Evolutionary conservation across 306 rosid species (phyloP).

Genomic region (Pachyrhizus erosus): DNA sequence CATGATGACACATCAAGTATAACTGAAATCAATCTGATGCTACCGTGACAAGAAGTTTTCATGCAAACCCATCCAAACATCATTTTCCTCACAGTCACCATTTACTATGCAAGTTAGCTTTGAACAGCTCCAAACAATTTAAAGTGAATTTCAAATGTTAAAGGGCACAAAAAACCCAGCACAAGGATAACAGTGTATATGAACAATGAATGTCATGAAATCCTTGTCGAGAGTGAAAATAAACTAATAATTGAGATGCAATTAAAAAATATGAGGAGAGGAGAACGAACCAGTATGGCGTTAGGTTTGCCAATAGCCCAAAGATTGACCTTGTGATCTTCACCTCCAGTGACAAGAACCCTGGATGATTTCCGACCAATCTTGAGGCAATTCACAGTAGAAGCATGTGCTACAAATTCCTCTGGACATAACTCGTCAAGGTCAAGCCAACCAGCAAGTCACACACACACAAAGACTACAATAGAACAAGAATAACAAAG

Average conservation of each 20-base stretch:
- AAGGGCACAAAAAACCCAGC: background rate
- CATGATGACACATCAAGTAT: background rate
- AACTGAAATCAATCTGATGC: slow-evolving; percentile 2
- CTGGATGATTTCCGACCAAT: slow-evolving; percentile 93
- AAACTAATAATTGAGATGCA: background rate
- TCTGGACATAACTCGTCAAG: slow-evolving; percentile 77
- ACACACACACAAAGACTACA: background rate
- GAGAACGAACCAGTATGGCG: slow-evolving; percentile 80
- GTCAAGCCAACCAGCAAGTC: slow-evolving; percentile 47
- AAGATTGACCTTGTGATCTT: slow-evolving; percentile 98
- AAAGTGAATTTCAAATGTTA: background rate
- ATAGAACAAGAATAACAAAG: background rate
- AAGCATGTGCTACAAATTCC: slow-evolving; percentile 99
- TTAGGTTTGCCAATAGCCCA: slow-evolving; percentile 99
- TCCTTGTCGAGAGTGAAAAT: background rate
- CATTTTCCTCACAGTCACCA: background rate
- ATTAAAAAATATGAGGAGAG: background rate
- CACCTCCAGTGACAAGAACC: slow-evolving; percentile 98
- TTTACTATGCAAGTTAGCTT: slow-evolving; percentile 9
- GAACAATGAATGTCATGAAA: background rate
- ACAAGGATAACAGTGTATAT: background rate
- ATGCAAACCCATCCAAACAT: slow-evolving; percentile 19
- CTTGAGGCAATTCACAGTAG: slow-evolving; percentile 94
- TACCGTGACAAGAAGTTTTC: slow-evolving; percentile 16
- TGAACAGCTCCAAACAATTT: slow-evolving; percentile 17